These are phyloP conservation scores for Mycena albidolilacea DNA, from an alignment of 768 basidiomycete species.

Conservation along the genomic window DNA sequence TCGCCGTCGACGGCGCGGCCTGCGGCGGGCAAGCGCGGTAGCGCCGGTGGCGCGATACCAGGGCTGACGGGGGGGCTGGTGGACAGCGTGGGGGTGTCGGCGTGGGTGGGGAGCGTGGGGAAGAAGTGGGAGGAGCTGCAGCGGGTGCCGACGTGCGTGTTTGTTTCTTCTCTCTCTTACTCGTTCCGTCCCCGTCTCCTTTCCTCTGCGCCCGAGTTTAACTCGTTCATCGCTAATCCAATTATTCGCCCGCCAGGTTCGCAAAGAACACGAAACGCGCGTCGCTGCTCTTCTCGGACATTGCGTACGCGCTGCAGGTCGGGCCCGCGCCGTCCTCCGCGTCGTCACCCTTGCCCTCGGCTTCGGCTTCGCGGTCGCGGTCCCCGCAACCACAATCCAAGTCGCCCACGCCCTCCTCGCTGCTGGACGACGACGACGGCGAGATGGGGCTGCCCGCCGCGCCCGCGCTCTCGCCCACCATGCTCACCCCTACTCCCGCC, in stretches of 20 bases:
- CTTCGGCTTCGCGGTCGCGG: no score
- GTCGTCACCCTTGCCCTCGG: slow-evolving; percentile 40
- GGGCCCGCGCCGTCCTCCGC: slow-evolving; percentile 57
- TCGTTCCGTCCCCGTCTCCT: not conserved
- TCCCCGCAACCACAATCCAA: not conserved
- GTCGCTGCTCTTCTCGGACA: slow-evolving; percentile 74
- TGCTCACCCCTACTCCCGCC: slow-evolving; percentile 47
- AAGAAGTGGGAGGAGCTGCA: slow-evolving; percentile 74
- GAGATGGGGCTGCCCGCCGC: slow-evolving; percentile 30
- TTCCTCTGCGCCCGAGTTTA: not conserved
- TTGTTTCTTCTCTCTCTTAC: not conserved
- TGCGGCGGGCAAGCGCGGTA: not conserved
- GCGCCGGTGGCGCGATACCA: no score
- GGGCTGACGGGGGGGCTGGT: no score
- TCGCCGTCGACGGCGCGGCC: slow-evolving; percentile 28
- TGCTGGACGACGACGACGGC: slow-evolving; percentile 58
- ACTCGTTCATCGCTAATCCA: no score
- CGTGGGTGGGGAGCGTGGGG: slow-evolving; percentile 73
- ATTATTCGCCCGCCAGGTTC: no score
- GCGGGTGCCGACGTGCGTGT: slow-evolving; percentile 67
- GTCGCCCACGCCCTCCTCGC: not conserved
- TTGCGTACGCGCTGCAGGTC: slow-evolving; percentile 56
- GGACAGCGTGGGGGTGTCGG: slow-evolving; percentile 48
- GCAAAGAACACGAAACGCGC: slow-evolving; percentile 79
- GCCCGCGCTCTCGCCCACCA: slow-evolving; percentile 52